phyloP scores from a whole-genome alignment of 805 yeast species.

The Ogataea ganodermae region DNA sequence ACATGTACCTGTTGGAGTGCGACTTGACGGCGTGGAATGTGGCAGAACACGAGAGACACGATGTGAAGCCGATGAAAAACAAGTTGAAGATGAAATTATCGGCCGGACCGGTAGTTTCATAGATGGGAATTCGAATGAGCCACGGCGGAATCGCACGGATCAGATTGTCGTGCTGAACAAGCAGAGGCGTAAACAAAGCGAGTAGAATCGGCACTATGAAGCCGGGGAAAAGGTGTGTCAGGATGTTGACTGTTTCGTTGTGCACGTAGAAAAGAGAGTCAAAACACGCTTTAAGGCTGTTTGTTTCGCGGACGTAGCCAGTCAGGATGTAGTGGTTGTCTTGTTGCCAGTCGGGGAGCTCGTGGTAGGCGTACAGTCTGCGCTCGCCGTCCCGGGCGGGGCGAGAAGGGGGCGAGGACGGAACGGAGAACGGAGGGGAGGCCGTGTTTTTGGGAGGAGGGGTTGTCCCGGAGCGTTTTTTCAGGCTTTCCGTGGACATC shows the following conservation, averaged over 20 bases:
- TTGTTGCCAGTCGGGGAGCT: slow-evolving; percentile 56
- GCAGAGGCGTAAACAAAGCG: slow-evolving; percentile 27
- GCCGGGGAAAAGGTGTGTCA: slow-evolving; percentile 53
- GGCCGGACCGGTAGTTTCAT: slow-evolving; percentile 30
- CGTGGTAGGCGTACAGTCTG: slow-evolving; percentile 36
- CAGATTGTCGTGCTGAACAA: slow-evolving; percentile 18
- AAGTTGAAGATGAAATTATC: slow-evolving; percentile 44
- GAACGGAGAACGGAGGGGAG: no score
- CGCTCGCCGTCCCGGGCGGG: no score
- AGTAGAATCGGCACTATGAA: slow-evolving; percentile 32
- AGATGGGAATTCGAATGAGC: slow-evolving; percentile 30
- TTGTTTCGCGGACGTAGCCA: slow-evolving; percentile 53
- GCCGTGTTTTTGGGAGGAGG: no score
- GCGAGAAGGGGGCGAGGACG: no score
- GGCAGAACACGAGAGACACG: slow-evolving; percentile 51
- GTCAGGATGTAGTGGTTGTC: slow-evolving; percentile 54
- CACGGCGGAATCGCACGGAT: slow-evolving; percentile 27
- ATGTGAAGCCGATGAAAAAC: slow-evolving; percentile 47
- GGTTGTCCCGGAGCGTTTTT: no score
- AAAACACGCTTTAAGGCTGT: slow-evolving; percentile 41
- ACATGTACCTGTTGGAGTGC: slow-evolving; percentile 46
- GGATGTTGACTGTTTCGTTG: slow-evolving; percentile 55
- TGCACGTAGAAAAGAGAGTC: slow-evolving; percentile 47
- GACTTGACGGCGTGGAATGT: slow-evolving; percentile 52
- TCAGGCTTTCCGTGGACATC: no score